phyloP scores from a whole-genome alignment of 2,329 filamentous ascomycete species.

The Colletotrichum cereale region DNA sequence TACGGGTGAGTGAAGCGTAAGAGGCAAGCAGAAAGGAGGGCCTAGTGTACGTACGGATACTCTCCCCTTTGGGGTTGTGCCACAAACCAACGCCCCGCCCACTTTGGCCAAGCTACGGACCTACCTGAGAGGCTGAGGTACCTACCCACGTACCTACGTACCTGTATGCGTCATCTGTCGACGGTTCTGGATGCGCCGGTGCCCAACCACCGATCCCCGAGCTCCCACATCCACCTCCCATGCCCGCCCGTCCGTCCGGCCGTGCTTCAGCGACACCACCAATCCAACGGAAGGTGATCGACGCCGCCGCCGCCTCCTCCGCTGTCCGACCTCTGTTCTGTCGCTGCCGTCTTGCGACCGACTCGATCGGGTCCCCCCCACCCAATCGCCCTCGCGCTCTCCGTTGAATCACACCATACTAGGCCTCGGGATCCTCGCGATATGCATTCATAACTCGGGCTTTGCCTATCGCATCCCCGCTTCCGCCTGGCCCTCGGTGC shows the following conservation, averaged over 20 bases:
- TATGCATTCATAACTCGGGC: conserved; percentile 12
- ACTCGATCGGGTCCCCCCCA: not conserved
- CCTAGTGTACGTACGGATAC: no score
- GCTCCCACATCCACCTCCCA: not conserved
- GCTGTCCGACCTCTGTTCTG: conserved; percentile 1
- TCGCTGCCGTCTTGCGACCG: not conserved
- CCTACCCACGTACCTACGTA: not conserved
- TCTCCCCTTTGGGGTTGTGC: not conserved
- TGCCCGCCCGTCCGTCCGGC: not conserved
- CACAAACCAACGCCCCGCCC: not conserved
- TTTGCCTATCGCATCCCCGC: not conserved
- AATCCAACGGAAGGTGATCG: not conserved
- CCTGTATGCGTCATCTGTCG: conserved; percentile 1
- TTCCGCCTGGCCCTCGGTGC: not conserved
- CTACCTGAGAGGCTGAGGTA: not conserved
- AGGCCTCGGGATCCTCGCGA: not conserved
- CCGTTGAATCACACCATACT: not conserved
- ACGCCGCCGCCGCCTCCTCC: conserved; percentile 3
- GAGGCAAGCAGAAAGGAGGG: not conserved
- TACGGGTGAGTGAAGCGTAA: not conserved
- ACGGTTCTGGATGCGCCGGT: not conserved
- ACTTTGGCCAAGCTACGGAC: not conserved
- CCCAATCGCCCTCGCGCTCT: not conserved
- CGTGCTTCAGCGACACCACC: not conserved
- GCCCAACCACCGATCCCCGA: conserved; percentile 13